Percentiles rank a stretch among this genome's conserved stretches.
These are phyloP conservation scores for Trifolium fragiferum DNA, from an alignment of 306 rosid genomes.

Conservation along the genomic window DNA sequence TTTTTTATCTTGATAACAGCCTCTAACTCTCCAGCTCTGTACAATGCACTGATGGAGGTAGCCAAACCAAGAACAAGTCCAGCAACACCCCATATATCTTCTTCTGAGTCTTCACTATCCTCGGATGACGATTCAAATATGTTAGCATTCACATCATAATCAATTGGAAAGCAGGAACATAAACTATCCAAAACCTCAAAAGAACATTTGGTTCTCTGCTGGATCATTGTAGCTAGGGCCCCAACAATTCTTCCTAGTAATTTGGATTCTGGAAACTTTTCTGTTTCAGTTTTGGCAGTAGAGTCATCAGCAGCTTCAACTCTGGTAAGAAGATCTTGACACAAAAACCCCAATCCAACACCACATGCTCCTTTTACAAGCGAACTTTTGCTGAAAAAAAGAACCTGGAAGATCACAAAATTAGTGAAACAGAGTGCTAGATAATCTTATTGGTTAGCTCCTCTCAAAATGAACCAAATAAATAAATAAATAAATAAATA, in stretches of 20 bases:
- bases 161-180: conserved; percentile 57
- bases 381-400: conserved; percentile 70
- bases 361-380: conserved; percentile 97
- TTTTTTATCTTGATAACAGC: conserved; percentile 76
- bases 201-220: conserved; percentile 62
- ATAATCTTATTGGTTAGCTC: conserved; percentile 21
- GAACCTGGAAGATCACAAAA: conserved; percentile 62
- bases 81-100: conserved; percentile 95
- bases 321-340: conserved; percentile 87
- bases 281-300: conserved; percentile 51
- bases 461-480: conserved; percentile 28
- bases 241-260: conserved; percentile 65
- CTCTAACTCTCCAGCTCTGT: conserved; percentile 72
- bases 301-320: conserved; percentile 62
- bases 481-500: conserved; percentile 14
- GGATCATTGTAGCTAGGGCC: conserved; percentile 59
- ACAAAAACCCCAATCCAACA: conserved; percentile 87
- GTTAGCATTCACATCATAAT: conserved; percentile 46
- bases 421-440: conserved; percentile 33
- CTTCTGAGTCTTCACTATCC: conserved; percentile 62
- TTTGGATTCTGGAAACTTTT: conserved; percentile 61
- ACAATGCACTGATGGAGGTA: conserved; percentile 66
- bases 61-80: conserved; percentile 96
- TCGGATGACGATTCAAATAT: conserved; percentile 48
- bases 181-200: conserved; percentile 67